Evolutionary conservation across 2,329 filamentous ascomycete species (phyloP), one percentile per base, ranked within the genome.

Genomic region (Penicillium paneum): DNA sequence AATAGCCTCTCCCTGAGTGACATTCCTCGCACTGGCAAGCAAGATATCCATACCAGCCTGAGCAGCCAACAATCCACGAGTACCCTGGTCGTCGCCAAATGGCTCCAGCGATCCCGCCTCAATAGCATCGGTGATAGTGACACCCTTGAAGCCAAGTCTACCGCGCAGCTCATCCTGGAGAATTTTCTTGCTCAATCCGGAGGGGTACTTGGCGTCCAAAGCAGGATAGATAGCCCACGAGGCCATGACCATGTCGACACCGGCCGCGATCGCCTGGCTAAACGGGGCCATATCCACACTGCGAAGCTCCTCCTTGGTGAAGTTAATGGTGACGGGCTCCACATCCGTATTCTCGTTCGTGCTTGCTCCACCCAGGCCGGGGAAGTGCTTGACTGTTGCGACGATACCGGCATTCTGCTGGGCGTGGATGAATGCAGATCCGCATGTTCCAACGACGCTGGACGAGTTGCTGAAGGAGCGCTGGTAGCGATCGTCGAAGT

Each of bases 71-170:
- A 71, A 40, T 1, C 49, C 65, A 12, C 64, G 64, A 0, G 57
- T 24, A 7, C 59, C 51, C 50, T 65, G 57, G 48, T 64, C 49
- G 48, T 64, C 49, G 0, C 65, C 65, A 38, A 69, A 68, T 2
- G 57, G 53, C 19, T 56, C 32, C 11, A 70, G 42, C 4, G 58
- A 56, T 3, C 63, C 66, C 2, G 65, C 69, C 39, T 69, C 66
- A 39, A 71, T 61, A 5, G 66, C 67, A 57, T 70, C 68, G 7
- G 62, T 69, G n/a, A 71, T 65, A 4, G 66, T 70, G 1, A 68
- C 65, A 7, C 67, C 68, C 31, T 52, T 51, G 40, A 67, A 71
- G 0, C 63, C 62, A 36, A 70, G 46, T 26, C 66, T 48, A 5
- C 32, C 56, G 24, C 66, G 51, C 19, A 71, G 51, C 28, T 69